Evolutionary conservation across 768 basidiomycete genomes (phyloP), one percentile per base, ranked within the genome.

Genomic region (Saitozyma podzolica): DNA sequence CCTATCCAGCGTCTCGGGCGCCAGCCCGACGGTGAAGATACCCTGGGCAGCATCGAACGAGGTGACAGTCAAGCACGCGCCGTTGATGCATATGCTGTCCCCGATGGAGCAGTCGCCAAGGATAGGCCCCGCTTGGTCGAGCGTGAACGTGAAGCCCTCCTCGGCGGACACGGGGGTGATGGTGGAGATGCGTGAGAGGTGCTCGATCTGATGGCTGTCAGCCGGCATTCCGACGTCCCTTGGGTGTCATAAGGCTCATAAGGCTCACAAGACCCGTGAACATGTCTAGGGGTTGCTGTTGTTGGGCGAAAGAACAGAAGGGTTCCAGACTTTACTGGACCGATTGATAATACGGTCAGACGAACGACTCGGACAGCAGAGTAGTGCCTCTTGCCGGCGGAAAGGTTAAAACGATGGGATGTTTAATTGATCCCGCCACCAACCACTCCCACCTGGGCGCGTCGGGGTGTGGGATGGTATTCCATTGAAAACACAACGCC

Each of bases 11-110:
- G 96, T 98, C 83, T 99, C 96, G 69, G 95, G 94, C 50, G 95
- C 94, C 53, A 99, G 82, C 84, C 93, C 95, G 52, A 97, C 91
- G 73, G 86, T 90, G 83, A 99, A 98, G 85, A 86, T 89, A 6
- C 91, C 91, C 17, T 53, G 48, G 9, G 52, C 57, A 10, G 51
- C 60, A 10, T 39, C 61, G 72, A 95, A 97, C 71, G 86, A 86
- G 1, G 88, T 93, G 50, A 95, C 95, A 0, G 96, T 98, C 75
- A 99, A 77, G 77, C 96, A 98, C 41, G 85, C 85, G 9, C 91
- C 90, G 45, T 78, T 75, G 61, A 76, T 62, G 43, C 69, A 68
- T 48, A 77, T 98, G 29, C 92, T 94, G 82, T 98, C 96, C 2
- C 96, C 96, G 56, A 93, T 83, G 66, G 88, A 86, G 81, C 93